Evolutionary conservation across 441 rosid genomes (phyloP), one percentile per base, ranked within the genome.

Genomic region (Syzygium malaccense): DNA sequence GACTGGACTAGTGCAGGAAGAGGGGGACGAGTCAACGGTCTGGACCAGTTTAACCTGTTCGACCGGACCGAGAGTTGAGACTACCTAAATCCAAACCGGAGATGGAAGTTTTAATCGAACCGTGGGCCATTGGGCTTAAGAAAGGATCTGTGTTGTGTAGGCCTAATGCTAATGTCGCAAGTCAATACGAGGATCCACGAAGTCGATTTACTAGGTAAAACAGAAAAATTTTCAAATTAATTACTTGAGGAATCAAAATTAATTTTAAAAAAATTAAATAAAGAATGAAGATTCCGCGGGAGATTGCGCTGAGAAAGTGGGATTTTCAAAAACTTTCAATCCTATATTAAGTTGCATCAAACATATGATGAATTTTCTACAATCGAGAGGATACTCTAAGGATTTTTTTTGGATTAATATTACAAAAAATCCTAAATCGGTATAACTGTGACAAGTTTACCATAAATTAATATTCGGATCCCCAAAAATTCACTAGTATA

Each of bases 231-330:
- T 66, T 32, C 41, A 66, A 57, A 57, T 57, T 66, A 32, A 66
- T 66, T 66, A 32, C 32, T 66, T 32, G 4, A 60, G 45, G 11
- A 33, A 17, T 32, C 6, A 66, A 66, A 32, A 66, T 4, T 15
- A 64, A 30, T 33, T 30, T 7, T 3, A 7, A 54, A 55, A 62
- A 66, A 64, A 64, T 4, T 17, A 66, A 32, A 32, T 32, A 28
- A 14, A 62, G 30, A 62, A 62, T n/a, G 78, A 8, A 32, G 11
- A 66, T 11, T 58, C 5, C 0, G 0, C 1, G 0, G 0, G n/a
- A 58, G 15, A 58, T 58, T 11, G 15, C 5, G 13, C 12, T 58
- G 0, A 25, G 26, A 25, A 28, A 26, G 0, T 58, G 15, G 5
- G 30, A 58, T 58, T 58, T 58, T 25, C 15, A 25, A 58, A 58